Conservation (phyloP, 345 rosid species). For the Aquilaria malaccensis region DNA sequence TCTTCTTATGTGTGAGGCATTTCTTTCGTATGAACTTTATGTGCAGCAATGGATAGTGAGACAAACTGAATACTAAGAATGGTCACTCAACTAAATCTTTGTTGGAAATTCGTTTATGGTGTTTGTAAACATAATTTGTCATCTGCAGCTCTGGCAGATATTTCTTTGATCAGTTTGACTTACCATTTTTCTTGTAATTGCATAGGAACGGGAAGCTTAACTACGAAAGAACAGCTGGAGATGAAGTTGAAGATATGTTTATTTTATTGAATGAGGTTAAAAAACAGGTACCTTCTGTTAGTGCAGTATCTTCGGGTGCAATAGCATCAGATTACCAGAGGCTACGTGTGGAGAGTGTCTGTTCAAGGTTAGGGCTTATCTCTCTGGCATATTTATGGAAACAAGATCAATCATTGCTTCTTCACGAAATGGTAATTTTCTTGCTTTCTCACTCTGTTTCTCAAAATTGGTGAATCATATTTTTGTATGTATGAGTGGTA, state of each 20-base stretch:
- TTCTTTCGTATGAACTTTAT: no score
- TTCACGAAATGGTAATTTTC: slow-evolving; percentile 78
- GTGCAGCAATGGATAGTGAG: no score
- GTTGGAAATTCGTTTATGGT: no score
- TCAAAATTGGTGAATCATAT: slow-evolving; percentile 2
- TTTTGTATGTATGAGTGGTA: slow-evolving; percentile 9
- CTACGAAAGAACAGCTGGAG: slow-evolving; percentile 64
- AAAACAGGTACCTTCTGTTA: slow-evolving; percentile 68
- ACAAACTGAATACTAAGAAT: no score
- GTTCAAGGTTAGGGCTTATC: slow-evolving; percentile 98
- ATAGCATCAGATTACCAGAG: slow-evolving; percentile 97
- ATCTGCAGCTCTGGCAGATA: no score
- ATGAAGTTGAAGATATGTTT: slow-evolving; percentile 95
- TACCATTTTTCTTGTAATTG: neutral
- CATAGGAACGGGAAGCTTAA: slow-evolving; percentile 65
- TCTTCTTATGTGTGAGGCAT: no score
- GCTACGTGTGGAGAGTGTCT: slow-evolving; percentile 88
- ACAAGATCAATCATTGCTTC: slow-evolving; percentile 94
- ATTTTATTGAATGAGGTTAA: slow-evolving; percentile 71
- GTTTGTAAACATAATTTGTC: no score
- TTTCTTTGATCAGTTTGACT: no score
- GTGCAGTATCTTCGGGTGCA: slow-evolving; percentile 92
- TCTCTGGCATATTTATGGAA: slow-evolving; percentile 96
- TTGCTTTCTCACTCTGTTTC: no score
- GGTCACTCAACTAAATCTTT: no score